These are phyloP conservation scores for Blastosporella zonata DNA, from an alignment of 1,284 basidiomycete species.

Conservation along the genomic window DNA sequence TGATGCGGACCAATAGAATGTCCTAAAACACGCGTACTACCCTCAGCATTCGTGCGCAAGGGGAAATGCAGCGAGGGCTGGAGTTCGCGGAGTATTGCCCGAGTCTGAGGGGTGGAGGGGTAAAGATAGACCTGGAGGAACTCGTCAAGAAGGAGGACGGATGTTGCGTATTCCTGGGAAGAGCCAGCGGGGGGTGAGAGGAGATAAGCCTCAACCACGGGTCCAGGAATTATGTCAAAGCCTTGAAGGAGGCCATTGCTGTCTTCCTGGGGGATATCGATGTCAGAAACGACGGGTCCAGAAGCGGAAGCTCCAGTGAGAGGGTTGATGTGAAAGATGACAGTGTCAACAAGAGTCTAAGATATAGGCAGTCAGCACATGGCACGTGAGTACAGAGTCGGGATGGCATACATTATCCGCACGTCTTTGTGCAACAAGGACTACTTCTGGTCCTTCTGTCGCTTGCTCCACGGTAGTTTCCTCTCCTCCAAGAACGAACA, in stretches of 20 bases:
- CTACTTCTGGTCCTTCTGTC: conserved; percentile 46
- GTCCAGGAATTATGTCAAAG: conserved; percentile 55
- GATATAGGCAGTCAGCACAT: conserved; percentile 5
- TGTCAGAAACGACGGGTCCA: conserved; percentile 7
- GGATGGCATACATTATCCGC: conserved; percentile 54
- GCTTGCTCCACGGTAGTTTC: conserved; percentile 40
- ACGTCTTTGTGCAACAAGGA: conserved; percentile 56
- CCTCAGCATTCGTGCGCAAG: conserved; percentile 43
- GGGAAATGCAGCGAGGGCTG: conserved; percentile 52
- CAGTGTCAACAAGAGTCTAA: conserved; percentile 65
- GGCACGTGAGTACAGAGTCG: conserved; percentile 12
- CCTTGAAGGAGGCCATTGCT: conserved; percentile 46
- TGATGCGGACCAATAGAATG: conserved; percentile 15
- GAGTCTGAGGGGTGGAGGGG: conserved; percentile 50
- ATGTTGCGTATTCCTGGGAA: conserved; percentile 37
- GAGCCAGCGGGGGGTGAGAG: conserved; percentile 24
- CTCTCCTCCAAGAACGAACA: conserved; percentile 53
- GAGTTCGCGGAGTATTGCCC: conserved; percentile 39
- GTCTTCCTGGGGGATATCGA: conserved; percentile 11
- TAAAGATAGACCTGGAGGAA: conserved; percentile 64
- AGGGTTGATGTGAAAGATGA: conserved; percentile 78
- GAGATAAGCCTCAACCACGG: conserved; percentile 56
- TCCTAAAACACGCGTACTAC: conserved; percentile 19
- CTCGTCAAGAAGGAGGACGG: conserved; percentile 65
- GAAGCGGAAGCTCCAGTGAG: conserved; percentile 65